Evolutionary conservation across 805 yeast genomes (phyloP), one percentile per base, ranked within the genome.

Genomic region (Metschnikowia picachoensis): DNA sequence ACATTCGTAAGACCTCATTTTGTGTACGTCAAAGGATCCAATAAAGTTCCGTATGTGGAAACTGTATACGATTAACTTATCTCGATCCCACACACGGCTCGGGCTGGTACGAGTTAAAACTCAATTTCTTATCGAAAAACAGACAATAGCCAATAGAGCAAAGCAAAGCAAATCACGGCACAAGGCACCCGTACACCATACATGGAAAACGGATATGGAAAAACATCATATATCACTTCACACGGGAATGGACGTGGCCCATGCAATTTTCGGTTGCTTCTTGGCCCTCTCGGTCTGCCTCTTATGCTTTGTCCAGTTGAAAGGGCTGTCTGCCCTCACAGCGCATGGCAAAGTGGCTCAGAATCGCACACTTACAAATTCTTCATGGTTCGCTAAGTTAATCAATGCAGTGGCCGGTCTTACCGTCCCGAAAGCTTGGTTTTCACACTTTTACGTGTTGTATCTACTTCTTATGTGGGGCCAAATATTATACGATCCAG

Each of bases 371-470:
- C 31, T 25, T 20, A 25, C 28, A 29, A 35, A 14, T 5, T 15
- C 41, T 15, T 9, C 37, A 33, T 28, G 29, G 17, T n/a, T 32
- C 8, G 39, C 48, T 6, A 33, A 41, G 14, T 28, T 40, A 3
- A 43, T 49, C 30, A 33, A 40, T 11, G 30, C 40, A 11, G 12
- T 45, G 14, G 49, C 50, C 20, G 29, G 35, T 12, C 45, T 70
- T 12, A 78, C 80, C 11, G 83, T 84, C 0, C 87, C 89, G 0
- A 85, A 83, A 57, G 51, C 72, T 11, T 79, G 74, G 73, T 86
- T 86, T 56, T 56, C 66, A 2, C 89, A 85, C 56, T 86, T 80
- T 54, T 86, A 86, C 60, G 47, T 77, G 4, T 40, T 48, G 12
- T 78, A 14, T 73, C 81, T 14, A 55, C 71, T 1, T 27, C 40